These are phyloP conservation scores for Acrodontium crateriforme DNA, from an alignment of 2,329 filamentous ascomycete species.

Conservation along the genomic window DNA sequence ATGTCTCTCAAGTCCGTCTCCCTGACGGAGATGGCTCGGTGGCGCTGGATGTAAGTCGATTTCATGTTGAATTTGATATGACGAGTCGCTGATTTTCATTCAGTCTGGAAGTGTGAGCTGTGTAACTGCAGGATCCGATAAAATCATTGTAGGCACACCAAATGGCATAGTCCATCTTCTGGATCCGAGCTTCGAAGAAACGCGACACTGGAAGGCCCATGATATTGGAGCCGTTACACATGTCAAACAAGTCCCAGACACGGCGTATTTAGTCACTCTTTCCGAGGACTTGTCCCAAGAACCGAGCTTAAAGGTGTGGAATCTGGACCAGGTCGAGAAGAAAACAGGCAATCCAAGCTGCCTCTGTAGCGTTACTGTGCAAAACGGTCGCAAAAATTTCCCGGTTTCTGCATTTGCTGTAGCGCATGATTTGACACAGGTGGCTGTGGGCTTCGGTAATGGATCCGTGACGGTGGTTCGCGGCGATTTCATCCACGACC, in stretches of 20 bases:
- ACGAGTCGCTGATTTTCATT: constrained; percentile 7
- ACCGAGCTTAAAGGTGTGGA: constrained; percentile 93
- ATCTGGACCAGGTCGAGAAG: constrained; percentile 82
- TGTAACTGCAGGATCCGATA: constrained; percentile 75
- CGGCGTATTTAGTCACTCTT: constrained; percentile 71
- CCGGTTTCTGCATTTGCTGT: constrained; percentile 88
- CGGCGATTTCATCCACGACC: constrained; percentile 88
- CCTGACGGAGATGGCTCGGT: constrained; percentile 60
- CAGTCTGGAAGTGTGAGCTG: constrained; percentile 57
- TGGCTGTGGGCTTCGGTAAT: constrained; percentile 92
- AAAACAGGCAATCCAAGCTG: constrained; percentile 84
- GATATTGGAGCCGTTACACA: constrained; percentile 70
- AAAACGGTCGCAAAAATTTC: constrained; percentile 84
- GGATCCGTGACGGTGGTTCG: constrained; percentile 86
- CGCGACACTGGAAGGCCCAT: constrained; percentile 77
- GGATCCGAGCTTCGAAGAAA: constrained; percentile 72
- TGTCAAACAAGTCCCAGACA: constrained; percentile 83
- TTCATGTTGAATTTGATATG: neutral
- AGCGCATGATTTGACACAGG: constrained; percentile 76
- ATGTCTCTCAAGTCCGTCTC: constrained; percentile 72
- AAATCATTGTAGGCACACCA: constrained; percentile 73
- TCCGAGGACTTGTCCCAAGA: constrained; percentile 79
- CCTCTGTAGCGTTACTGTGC: constrained; percentile 69
- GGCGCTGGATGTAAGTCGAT: constrained; percentile 19
- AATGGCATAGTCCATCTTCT: constrained; percentile 82